phyloP scores from a whole-genome alignment of 2,329 filamentous ascomycete genomes.

The Aspergillus sp. region DNA sequence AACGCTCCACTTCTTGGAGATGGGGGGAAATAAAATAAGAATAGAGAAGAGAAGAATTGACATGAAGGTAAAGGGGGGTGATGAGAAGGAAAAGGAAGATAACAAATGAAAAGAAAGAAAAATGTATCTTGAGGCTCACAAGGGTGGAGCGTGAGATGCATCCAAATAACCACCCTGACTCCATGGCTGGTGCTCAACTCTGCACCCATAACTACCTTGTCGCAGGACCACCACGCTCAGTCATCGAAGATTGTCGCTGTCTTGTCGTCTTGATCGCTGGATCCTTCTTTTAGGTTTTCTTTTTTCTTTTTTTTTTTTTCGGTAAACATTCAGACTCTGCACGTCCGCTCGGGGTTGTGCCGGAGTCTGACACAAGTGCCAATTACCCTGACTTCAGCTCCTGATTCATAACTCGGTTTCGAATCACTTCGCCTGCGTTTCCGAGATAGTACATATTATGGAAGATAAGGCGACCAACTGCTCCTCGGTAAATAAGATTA shows the following conservation, averaged over 20 bases:
- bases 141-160: not conserved
- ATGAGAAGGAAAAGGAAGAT: conserved; percentile 30
- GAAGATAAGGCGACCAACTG: conserved; percentile 23
- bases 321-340: not conserved
- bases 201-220: not conserved
- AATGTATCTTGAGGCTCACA: conserved; percentile 10
- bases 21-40: conserved; percentile 7
- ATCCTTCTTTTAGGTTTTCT: not conserved
- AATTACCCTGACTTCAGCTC: not conserved
- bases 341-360: not conserved
- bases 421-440: conserved; percentile 13
- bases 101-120: conserved; percentile 24
- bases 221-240: not conserved
- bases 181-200: not conserved
- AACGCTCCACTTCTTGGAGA: not conserved
- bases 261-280: not conserved
- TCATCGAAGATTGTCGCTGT: not conserved
- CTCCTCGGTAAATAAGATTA: conserved; percentile 42
- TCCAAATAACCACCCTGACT: not conserved
- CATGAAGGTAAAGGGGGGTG: conserved; percentile 13
- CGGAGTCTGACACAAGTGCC: not conserved
- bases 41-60: not conserved
- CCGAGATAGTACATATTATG: conserved; percentile 30
- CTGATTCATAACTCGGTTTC: not conserved
- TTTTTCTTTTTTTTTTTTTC: not conserved